Evolutionary conservation across 768 basidiomycete species (phyloP), one percentile per base, ranked within the genome.

Genomic region (Butyriboletus loyo): DNA sequence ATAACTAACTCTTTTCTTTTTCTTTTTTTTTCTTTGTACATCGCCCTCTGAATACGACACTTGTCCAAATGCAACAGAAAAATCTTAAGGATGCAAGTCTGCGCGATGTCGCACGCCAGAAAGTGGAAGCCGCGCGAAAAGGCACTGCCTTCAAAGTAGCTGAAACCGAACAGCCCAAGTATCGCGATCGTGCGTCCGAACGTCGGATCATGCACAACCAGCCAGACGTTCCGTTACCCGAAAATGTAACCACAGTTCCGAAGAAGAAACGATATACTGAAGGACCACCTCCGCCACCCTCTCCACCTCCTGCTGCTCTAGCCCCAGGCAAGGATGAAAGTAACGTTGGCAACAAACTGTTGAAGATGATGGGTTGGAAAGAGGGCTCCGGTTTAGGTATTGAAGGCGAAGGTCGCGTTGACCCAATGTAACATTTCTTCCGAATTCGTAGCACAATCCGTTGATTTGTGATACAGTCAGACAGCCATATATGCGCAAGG

Each of bases 291-390:
- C 73, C 80, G 0, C 80, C 86, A 3, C 74, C 86, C 2, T 71
- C 78, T 1, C 83, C 87, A 0, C 82, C 87, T 1, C 82, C 83
- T 9, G 78, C 82, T 6, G 76, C 83, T 3, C 61, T 85, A 4
- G 83, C 86, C 59, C 89, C 86, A 6, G 89, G 83, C 6, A 75
- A 90, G 65, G 94, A 98, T 61, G 83, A 86, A 45, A 84, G 62
- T 37, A 98, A 98, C 60, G 81, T 92, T 11, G 97, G 97, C 7
- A 95, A 95, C 65, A 94, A 92, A 64, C 67, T 99, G 52, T 69
- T 98, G 56, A 92, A 92, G 69, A 95, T 96, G 83, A 98, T 98
- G 95, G 97, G 96, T 1, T 98, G 95, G 95, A 89, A 80, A 56
- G 88, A 89, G 62, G 95, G 95, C 7, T 84, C 81, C 15, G 95